A percentile compares a stretch with the other conserved stretches of the same genome.
phyloP scores from a whole-genome alignment of 73 alveolate species.

The Paramecium primaurelia region DNA sequence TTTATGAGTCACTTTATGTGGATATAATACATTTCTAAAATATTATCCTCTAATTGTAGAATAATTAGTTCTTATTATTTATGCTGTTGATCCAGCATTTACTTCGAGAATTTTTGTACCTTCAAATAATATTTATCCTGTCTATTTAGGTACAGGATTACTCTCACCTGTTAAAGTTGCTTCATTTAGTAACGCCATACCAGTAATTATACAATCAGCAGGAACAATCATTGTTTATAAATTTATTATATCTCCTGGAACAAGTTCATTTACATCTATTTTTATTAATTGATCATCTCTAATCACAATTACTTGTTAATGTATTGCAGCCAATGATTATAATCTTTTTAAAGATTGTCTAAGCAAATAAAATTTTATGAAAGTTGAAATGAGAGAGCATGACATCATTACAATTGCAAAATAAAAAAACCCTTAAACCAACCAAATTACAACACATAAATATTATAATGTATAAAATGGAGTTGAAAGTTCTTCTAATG shows the following conservation, averaged over 20 bases:
- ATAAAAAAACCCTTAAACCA: background rate
- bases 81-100: background rate
- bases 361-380: background rate
- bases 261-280: background rate
- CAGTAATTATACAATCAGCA: constrained; percentile 57
- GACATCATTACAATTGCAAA: background rate
- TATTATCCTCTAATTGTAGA: constrained; percentile 19
- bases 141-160: constrained; percentile 60
- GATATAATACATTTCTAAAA: constrained; percentile 48
- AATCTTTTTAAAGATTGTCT: background rate
- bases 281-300: background rate
- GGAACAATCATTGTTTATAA: background rate
- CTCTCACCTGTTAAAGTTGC: constrained; percentile 89
- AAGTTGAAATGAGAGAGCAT: background rate
- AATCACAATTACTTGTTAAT: background rate
- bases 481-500: background rate
- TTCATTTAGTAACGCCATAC: constrained; percentile 79
- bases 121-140: background rate
- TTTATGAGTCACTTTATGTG: background rate
- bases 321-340: background rate
- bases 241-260: background rate
- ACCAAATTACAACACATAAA: background rate
- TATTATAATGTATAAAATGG: background rate
- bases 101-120: background rate
- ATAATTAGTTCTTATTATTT: constrained; percentile 45